These are phyloP conservation scores for Petunia hybrid DNA, from an alignment of 305 asterid species.

Conservation along the genomic window DNA sequence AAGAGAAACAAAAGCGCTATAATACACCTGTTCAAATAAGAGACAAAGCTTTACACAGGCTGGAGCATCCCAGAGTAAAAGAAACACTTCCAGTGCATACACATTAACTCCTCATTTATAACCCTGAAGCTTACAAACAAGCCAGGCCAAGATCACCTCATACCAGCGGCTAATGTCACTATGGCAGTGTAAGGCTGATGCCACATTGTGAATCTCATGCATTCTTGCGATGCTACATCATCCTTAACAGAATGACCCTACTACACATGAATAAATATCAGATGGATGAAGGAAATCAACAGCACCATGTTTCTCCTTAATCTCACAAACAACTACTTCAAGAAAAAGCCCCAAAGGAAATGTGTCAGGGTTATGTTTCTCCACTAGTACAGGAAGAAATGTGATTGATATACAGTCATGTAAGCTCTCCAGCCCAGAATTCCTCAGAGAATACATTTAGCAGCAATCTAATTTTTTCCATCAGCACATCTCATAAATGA, in stretches of 20 bases:
- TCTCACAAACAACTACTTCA: conserved; percentile 15
- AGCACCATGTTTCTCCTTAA: background rate
- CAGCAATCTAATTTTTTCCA: background rate
- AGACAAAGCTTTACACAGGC: background rate
- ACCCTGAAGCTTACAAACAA: background rate
- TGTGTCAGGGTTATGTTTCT: conserved; percentile 20
- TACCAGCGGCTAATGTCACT: background rate
- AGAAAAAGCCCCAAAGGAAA: background rate
- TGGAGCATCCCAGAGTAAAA: background rate
- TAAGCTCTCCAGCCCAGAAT: background rate
- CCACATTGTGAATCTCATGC: background rate
- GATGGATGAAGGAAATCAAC: conserved; percentile 12
- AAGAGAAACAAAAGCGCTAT: background rate
- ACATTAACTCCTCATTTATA: conserved; percentile 2
- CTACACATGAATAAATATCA: conserved; percentile 14
- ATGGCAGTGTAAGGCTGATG: background rate
- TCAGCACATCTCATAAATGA: conserved; percentile 23
- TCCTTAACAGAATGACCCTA: background rate
- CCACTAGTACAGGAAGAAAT: background rate
- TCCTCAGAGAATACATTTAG: background rate
- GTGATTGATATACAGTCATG: background rate
- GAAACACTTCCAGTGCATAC: background rate
- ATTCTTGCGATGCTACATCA: background rate
- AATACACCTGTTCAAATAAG: background rate
- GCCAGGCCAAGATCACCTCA: background rate